These are phyloP conservation scores for Cryptosporidium sp. DNA, from an alignment of 169 alveolate species.

Conservation along the genomic window DNA sequence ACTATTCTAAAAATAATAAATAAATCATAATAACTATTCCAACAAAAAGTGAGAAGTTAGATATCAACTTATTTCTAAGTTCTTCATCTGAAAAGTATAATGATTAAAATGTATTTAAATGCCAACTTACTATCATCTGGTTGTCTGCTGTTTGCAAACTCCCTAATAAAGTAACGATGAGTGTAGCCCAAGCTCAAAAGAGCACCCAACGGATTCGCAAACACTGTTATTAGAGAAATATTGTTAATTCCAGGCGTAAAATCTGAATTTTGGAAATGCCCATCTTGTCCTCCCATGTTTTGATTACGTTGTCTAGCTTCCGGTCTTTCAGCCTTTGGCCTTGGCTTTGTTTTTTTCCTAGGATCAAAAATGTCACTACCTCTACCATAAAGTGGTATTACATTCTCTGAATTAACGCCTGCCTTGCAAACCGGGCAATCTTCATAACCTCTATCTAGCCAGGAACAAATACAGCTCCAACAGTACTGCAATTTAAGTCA, in stretches of 20 bases:
- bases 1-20: slow-evolving; percentile 50
- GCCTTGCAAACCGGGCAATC: slow-evolving; percentile 96
- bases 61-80: slow-evolving; percentile 36
- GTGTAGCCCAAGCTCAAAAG: slow-evolving; percentile 37
- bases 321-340: slow-evolving; percentile 76
- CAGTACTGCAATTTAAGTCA: slow-evolving; percentile 78
- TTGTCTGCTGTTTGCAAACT: slow-evolving; percentile 17
- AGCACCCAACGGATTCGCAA: slow-evolving; percentile 57
- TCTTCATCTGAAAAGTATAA: slow-evolving; percentile 44
- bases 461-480: slow-evolving; percentile 94
- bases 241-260: slow-evolving; percentile 16
- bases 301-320: slow-evolving; percentile 65
- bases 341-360: slow-evolving; percentile 77
- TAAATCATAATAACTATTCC: slow-evolving; percentile 65
- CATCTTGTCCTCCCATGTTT: neutral
- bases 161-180: slow-evolving; percentile 38
- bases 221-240: slow-evolving; percentile 31
- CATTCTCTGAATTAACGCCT: slow-evolving; percentile 90
- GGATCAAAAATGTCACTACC: slow-evolving; percentile 84
- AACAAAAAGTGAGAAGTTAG: slow-evolving; percentile 43
- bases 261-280: slow-evolving; percentile 16
- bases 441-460: slow-evolving; percentile 91
- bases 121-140: slow-evolving; percentile 34
- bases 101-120: neutral
- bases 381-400: slow-evolving; percentile 92